Evolutionary conservation across 192 early-diverging fungal genomes (phyloP), one percentile per base, ranked within the genome.

Genomic region (Glomus cerebriforme): DNA sequence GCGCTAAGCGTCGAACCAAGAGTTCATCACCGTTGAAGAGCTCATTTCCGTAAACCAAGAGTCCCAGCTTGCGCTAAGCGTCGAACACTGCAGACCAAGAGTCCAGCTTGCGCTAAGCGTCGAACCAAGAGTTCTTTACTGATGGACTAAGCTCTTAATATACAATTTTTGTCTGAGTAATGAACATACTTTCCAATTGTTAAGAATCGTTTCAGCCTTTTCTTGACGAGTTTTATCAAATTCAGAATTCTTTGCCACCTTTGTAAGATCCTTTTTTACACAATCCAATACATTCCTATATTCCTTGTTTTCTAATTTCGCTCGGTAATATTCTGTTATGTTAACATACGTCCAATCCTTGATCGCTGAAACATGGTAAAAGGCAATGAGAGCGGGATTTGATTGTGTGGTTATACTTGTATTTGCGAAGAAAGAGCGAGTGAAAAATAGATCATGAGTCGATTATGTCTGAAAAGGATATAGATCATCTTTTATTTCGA

Each of bases 61-160:
- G 74, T 75, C 74, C 45, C 45, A 75, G 59, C 74, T 75, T 75
- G 74, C 74, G 27, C 58, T 73, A 58, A 75, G 74, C 26, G 74
- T 75, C 74, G 74, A 75, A 75, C 73, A 59, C 54, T 59, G 73
- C n/a, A 59, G 29, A 74, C 73, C 29, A 74, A 74, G 49, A 74
- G 54, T 74, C 73, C 26, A 59, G 58, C 54, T 59, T 74, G 17
- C 29, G 17, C 73, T 34, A 43, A 58, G 24, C 29, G 63, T 65
- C 29, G 24, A 65, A 65, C 59, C 59, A 60, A 60, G 59, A 60
- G 59, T 60, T 60, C 59, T 26, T 60, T 60, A 60, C 59, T 60
- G 59, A 60, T 60, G 59, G 59, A 60, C 26, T 60, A 60, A 60
- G 59, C 37, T 73, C 49, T 27, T 73, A 35, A 27, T 35, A 73